These are phyloP conservation scores for Coniochaeta pulveracea DNA, from an alignment of 2,329 filamentous ascomycete genomes.

Conservation along the genomic window DNA sequence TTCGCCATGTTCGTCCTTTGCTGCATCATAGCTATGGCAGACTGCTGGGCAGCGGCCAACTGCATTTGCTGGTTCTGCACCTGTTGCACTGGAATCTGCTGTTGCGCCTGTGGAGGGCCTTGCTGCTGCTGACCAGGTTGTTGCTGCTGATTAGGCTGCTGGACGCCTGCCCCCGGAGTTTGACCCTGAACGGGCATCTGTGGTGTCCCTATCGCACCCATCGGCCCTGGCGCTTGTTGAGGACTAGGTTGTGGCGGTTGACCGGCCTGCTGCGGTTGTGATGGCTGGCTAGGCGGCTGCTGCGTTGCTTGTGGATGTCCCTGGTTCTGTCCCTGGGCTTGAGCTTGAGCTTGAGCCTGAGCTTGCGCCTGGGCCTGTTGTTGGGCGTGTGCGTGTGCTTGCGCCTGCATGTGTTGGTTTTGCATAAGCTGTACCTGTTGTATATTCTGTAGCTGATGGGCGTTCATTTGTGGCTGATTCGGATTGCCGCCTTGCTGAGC, in stretches of 20 bases:
- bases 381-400: conserved; percentile 24
- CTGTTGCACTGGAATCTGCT: conserved; percentile 27
- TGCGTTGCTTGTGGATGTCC: conserved; percentile 26
- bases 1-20: too few relatives aligned
- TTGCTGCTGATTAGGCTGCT: conserved; percentile 28
- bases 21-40: conserved; percentile 21
- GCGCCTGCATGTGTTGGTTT: conserved; percentile 15
- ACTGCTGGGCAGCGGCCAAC: conserved; percentile 24
- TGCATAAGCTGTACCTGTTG: conserved; percentile 23
- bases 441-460: conserved; percentile 18
- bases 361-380: conserved; percentile 26
- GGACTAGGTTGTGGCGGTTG: conserved; percentile 12
- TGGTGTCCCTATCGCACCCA: conserved; percentile 1
- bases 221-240: conserved; percentile 11
- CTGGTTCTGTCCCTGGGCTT: conserved; percentile 24
- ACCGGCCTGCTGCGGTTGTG: conserved; percentile 6
- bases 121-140: conserved; percentile 28
- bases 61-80: conserved; percentile 24
- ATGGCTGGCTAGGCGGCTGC: conserved; percentile 19
- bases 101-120: conserved; percentile 26
- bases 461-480: conserved; percentile 35
- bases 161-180: conserved; percentile 11
- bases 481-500: conserved; percentile 29
- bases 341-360: conserved; percentile 26
- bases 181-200: conserved; percentile 10